Conservation (phyloP, 805 yeast genomes). For the Saturnispora ahearnii region DNA sequence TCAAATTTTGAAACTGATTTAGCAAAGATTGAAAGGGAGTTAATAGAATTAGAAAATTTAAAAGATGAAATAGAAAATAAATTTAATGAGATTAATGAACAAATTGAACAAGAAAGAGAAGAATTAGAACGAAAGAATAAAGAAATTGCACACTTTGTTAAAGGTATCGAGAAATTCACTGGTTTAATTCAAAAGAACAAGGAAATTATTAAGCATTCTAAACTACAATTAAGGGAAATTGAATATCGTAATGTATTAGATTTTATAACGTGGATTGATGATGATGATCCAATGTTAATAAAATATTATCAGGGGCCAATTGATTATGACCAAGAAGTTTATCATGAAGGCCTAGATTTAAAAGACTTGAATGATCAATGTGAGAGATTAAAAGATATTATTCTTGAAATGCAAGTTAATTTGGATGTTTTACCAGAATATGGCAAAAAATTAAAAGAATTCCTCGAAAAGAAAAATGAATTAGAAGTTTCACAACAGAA, state of each 20-base stretch:
- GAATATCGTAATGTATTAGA: slow-evolving; percentile 47
- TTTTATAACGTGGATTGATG: slow-evolving; percentile 43
- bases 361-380: slow-evolving; percentile 44
- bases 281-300: slow-evolving; percentile 20
- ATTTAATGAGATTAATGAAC: slow-evolving; percentile 35
- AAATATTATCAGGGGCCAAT: slow-evolving; percentile 21
- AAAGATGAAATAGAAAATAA: slow-evolving; percentile 1
- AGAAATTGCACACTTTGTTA: slow-evolving; percentile 29
- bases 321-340: slow-evolving; percentile 37
- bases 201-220: slow-evolving; percentile 28
- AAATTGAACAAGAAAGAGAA: slow-evolving; percentile 59
- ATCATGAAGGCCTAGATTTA: slow-evolving; percentile 39
- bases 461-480: slow-evolving; percentile 50
- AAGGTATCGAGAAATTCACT: slow-evolving; percentile 23
- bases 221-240: slow-evolving; percentile 20
- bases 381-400: slow-evolving; percentile 42
- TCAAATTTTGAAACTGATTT: slow-evolving; percentile 21
- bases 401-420: slow-evolving; percentile 54
- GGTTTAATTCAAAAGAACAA: slow-evolving; percentile 21
- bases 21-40: slow-evolving; percentile 27
- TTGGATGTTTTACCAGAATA: slow-evolving; percentile 72
- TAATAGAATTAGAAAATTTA: slow-evolving; percentile 35
- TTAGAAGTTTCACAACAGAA: slow-evolving; percentile 54
- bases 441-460: slow-evolving; percentile 57
- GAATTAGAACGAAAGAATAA: slow-evolving; percentile 36